phyloP scores from a whole-genome alignment of 495 filamentous ascomycete genomes.

The Aspergillus diversus region DNA sequence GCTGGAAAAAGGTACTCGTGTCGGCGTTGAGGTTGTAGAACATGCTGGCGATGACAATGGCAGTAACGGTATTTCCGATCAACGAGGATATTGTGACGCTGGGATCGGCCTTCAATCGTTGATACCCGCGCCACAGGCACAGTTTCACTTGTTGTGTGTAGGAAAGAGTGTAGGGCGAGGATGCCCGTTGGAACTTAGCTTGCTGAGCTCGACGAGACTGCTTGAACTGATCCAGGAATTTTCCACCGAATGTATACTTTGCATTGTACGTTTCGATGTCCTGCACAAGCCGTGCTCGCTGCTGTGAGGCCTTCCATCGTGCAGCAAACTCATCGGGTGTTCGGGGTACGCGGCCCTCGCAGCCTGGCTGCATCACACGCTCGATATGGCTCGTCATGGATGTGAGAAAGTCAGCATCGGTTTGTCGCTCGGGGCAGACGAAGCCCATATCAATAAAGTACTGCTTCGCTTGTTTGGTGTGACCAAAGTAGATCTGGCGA shows the following conservation, averaged over 20 bases:
- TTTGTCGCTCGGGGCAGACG: constrained; percentile 57
- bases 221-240: constrained; percentile 25
- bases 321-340: constrained; percentile 66
- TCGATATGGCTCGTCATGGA: constrained; percentile 66
- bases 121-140: constrained; percentile 47
- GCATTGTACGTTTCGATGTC: constrained; percentile 51
- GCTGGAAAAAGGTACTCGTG: constrained; percentile 70
- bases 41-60: constrained; percentile 75
- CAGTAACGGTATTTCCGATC: constrained; percentile 70
- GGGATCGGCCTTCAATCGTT: constrained; percentile 66
- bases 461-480: constrained; percentile 50
- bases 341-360: constrained; percentile 60
- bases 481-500: constrained; percentile 63
- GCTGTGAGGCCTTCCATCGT: constrained; percentile 50
- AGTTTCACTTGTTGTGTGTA: constrained; percentile 40
- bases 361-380: constrained; percentile 58
- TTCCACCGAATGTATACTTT: constrained; percentile 28
- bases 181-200: constrained; percentile 22
- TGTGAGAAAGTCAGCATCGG: constrained; percentile 67
- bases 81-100: constrained; percentile 65
- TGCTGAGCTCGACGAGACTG: constrained; percentile 16
- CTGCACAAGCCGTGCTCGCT: constrained; percentile 43
- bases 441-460: constrained; percentile 63
- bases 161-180: constrained; percentile 43
- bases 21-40: constrained; percentile 70